Base-by-base conservation (phyloP, 257 asterid genomes). In the Handroanthus guayacan region DNA sequence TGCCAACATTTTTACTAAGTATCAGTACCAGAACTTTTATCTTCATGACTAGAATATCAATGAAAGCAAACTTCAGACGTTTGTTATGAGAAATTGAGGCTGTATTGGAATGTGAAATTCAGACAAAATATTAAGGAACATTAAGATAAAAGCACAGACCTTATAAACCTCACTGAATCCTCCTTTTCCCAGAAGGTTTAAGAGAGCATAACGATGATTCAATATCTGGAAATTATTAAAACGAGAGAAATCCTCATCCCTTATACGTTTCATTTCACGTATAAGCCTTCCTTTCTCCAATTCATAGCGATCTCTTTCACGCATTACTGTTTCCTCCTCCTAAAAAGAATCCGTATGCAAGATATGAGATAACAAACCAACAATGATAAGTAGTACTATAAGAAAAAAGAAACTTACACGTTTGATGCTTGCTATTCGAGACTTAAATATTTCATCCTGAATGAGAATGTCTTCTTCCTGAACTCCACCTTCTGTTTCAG, bases 131-230 rank as follows among this genome's bases (percentile, higher is more conserved):
- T 38, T 74, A 75, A 58, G n/a, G 72, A 75, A 54, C 9, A 66
- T 18, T 66, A 62, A 58, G 44, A 39, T 54, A 55, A 67, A 48
- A 37, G 18, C 64, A 54, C 84, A 71, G 78, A 93, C 99, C 99
- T 93, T 93, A 78, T 93, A 95, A 79, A 95, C 99, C 86, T 95
- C 99, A 67, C 98, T 95, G 83, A 93, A 95, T 83, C 99, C 97
- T 81, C 99, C 99, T 83, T 89, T 93, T 34, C 99, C 99, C 58
- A 95, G 95, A 82, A 95, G 98, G 89, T 95, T 95, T 74, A 95
- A 79, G 80, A 93, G 97, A 52, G 98, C 99, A 86, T 93, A 95
- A 56, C 98, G 95, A 62, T 91, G 97, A 82, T 93, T 87, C 89
- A 95, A 83, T 82, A 95, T 93, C 88, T 91, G 99, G 88, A 87